Evolutionary conservation across 2,329 filamentous ascomycete species (phyloP), one percentile per base, ranked within the genome.

Genomic region (Fusarium sp.): DNA sequence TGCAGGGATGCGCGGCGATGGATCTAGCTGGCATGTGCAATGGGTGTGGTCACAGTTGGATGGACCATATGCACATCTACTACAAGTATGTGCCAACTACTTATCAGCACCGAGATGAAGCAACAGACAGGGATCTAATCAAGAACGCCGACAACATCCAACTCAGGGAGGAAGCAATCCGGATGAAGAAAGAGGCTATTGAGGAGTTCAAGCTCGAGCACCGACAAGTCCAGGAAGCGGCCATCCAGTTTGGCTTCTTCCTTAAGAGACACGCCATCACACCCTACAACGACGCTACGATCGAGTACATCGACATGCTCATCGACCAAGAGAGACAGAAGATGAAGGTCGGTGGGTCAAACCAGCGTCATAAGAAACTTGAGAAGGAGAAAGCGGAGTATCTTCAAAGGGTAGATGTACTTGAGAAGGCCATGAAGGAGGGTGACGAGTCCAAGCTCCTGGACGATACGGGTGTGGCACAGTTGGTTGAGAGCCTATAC

Each of bases 31-130:
- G 37, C 35, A 20, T 29, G 3, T 69, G 66, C 6, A 1, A 9
- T 0, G 1, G 47, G 5, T 71, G 62, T 24, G 56, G 58, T 0
- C 66, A 71, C 37, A 11, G 8, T 2, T 71, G 66, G 69, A 64
- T 62, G 68, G 65, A 68, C n/a, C 68, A 65, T 27, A 64, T 70
- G 60, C 65, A 65, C 22, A 68, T 70, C 37, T 68, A 64, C 20
- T 70, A 64, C 24, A 20, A 54, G 14, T 65, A 70, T 37, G 24
- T 34, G 6, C 35, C 59, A n/a, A 45, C 37, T 11, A 61, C 60
- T 13, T 56, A 27, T 10, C n/a, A 35, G n/a, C 54, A 62, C 10
- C 60, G 40, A 27, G 64, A 70, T 13, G 61, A 14, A 11, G 50
- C 56, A 7, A 38, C 40, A 58, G 60, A 42, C 16, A 61, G 37